Evolutionary conservation across 2,329 filamentous ascomycete species (phyloP).

Genomic region (Plectosphaerella sp.): DNA sequence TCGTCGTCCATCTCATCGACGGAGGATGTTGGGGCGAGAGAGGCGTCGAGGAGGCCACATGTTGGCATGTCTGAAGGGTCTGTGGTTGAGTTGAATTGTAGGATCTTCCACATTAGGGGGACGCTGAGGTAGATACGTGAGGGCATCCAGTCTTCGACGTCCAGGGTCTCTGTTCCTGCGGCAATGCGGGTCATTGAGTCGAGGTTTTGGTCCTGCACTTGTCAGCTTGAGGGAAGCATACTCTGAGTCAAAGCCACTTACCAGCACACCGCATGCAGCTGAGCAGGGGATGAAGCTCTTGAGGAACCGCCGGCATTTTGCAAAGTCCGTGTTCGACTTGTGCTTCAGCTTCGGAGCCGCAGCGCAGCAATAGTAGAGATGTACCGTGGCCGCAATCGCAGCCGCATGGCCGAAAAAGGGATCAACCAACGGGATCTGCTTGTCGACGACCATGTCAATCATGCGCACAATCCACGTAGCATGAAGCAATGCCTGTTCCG

Average conservation of each 20-base stretch:
- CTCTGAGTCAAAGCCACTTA: conserved; percentile 19
- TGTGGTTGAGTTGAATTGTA: conserved; percentile 40
- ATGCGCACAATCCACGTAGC: conserved; percentile 50
- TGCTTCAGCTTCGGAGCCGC: conserved; percentile 42
- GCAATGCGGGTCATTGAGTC: conserved; percentile 45
- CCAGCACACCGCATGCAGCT: conserved; percentile 38
- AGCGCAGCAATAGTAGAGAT: conserved; percentile 49
- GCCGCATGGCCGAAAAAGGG: conserved; percentile 48
- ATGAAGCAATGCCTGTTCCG: conserved; percentile 45
- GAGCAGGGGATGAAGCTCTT: conserved; percentile 43
- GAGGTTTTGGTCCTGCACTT: conserved; percentile 37
- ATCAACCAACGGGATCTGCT: conserved; percentile 42
- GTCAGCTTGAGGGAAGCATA: not conserved
- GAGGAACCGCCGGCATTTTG: conserved; percentile 44
- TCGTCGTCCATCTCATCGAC: conserved; percentile 28
- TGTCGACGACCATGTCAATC: conserved; percentile 49
- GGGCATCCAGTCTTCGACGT: conserved; percentile 47
- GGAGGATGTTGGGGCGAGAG: conserved; percentile 26
- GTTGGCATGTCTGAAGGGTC: conserved; percentile 28
- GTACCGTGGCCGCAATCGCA: conserved; percentile 48
- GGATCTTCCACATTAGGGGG: conserved; percentile 47
- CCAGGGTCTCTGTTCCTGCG: conserved; percentile 40
- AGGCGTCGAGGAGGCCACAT: conserved; percentile 35
- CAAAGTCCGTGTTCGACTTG: conserved; percentile 47
- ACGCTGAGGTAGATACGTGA: conserved; percentile 48